Evolutionary conservation across 2,329 filamentous ascomycete genomes (phyloP).

Genomic region (Neonectria ditissima): DNA sequence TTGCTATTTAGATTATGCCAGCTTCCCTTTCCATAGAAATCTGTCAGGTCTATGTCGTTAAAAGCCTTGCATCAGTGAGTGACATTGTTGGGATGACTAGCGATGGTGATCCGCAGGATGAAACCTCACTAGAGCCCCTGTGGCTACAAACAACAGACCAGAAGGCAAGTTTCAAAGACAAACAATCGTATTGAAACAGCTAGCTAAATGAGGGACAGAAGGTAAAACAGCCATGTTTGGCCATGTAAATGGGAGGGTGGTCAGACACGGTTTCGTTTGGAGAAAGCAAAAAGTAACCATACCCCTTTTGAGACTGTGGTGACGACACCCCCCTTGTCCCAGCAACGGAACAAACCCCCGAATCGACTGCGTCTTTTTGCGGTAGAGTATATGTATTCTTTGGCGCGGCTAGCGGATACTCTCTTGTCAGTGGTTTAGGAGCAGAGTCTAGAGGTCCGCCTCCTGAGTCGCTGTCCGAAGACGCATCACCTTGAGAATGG

Average conservation of each 20-base stretch:
- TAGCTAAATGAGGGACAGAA: slow-evolving; percentile 11
- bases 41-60: background rate
- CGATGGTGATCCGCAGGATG: slow-evolving; percentile 19
- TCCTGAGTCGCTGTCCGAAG: slow-evolving; percentile 8
- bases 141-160: background rate
- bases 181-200: slow-evolving; percentile 13
- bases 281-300: slow-evolving; percentile 10
- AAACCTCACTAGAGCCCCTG: slow-evolving; percentile 15
- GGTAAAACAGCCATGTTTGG: slow-evolving; percentile 8
- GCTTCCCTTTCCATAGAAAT: background rate
- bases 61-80: background rate
- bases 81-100: background rate
- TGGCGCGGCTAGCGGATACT: background rate
- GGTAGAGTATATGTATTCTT: background rate
- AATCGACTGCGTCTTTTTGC: background rate
- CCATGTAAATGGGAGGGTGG: slow-evolving; percentile 4
- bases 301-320: background rate
- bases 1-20: background rate
- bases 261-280: slow-evolving; percentile 1
- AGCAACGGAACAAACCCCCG: background rate
- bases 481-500: slow-evolving; percentile 24
- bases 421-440: background rate
- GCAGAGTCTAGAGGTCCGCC: slow-evolving; percentile 1
- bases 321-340: background rate
- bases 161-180: background rate